Conservation (phyloP, 257 asterid genomes). For the Apocynum venetum region DNA sequence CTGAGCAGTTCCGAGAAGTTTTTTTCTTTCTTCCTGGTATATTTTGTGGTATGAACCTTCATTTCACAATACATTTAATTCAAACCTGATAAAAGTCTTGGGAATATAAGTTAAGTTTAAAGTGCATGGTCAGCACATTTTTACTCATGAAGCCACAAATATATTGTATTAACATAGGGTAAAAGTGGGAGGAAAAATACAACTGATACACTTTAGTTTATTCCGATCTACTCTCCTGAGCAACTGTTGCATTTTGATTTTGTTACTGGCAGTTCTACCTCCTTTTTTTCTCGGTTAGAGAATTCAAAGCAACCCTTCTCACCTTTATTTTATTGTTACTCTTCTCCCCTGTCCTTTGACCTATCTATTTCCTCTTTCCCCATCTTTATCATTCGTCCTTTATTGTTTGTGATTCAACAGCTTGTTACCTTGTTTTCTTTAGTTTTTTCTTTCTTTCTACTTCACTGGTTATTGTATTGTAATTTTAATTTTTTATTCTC, state of each 20-base stretch:
- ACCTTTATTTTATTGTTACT: neutral
- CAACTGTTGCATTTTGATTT: too few relatives aligned
- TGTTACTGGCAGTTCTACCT: too few relatives aligned
- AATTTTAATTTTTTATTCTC: neutral
- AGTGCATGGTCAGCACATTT: neutral
- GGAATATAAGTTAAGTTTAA: neutral
- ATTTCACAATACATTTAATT: neutral
- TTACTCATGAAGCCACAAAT: neutral
- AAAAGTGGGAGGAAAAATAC: neutral
- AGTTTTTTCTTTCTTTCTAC: neutral
- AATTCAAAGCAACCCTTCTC: neutral
- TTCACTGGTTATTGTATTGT: neutral
- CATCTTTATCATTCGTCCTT: neutral
- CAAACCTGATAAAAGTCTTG: neutral
- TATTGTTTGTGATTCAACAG: neutral
- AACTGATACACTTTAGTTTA: too few relatives aligned
- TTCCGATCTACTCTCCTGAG: neutral
- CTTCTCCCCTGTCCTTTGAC: neutral
- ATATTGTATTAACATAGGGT: neutral
- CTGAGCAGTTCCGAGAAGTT: neutral
- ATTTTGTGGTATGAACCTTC: neutral
- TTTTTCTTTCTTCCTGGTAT: neutral
- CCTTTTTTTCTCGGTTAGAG: neutral
- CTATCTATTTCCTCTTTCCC: neutral
- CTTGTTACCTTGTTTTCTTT: neutral